Percentiles rank a stretch among this genome's conserved stretches.
These are phyloP conservation scores for Fusarium albosuccineum DNA, from an alignment of 2,329 filamentous ascomycete species.

Conservation along the genomic window DNA sequence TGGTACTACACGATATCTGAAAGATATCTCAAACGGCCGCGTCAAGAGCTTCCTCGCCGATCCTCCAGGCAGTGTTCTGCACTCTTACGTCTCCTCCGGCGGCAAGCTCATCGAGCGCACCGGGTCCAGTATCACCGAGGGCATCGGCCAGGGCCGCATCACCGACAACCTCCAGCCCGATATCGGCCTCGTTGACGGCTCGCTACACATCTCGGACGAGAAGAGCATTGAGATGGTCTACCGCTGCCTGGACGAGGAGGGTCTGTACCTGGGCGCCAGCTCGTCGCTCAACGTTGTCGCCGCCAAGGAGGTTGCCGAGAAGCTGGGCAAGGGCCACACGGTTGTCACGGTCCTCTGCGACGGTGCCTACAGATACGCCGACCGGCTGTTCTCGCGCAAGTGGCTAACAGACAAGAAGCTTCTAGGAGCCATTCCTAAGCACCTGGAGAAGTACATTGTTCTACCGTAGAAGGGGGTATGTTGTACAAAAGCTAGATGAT, in stretches of 20 bases:
- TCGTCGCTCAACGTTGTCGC: conserved; percentile 95
- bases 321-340: conserved; percentile 87
- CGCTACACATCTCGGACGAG: conserved; percentile 87
- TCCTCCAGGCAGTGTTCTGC: conserved; percentile 91
- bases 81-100: conserved; percentile 89
- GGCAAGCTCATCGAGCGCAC: conserved; percentile 84
- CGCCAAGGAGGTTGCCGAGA: conserved; percentile 92
- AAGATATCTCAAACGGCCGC: conserved; percentile 80
- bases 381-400: conserved; percentile 89
- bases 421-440: conserved; percentile 82
- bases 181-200: conserved; percentile 85
- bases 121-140: conserved; percentile 94
- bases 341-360: conserved; percentile 96
- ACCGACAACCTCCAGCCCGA: conserved; percentile 95
- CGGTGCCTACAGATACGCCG: conserved; percentile 97
- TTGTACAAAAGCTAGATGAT: conserved; percentile 49
- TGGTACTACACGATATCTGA: conserved; percentile 88
- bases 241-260: conserved; percentile 94
- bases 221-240: conserved; percentile 99
- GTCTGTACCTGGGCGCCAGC: conserved; percentile 93
- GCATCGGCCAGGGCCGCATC: conserved; percentile 94
- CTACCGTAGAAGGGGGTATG: conserved; percentile 69
- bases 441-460: conserved; percentile 94
- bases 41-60: conserved; percentile 94
- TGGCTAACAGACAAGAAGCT: conserved; percentile 93